These are phyloP conservation scores for Striga asiatica DNA, from an alignment of 257 asterid genomes.

Conservation along the genomic window DNA sequence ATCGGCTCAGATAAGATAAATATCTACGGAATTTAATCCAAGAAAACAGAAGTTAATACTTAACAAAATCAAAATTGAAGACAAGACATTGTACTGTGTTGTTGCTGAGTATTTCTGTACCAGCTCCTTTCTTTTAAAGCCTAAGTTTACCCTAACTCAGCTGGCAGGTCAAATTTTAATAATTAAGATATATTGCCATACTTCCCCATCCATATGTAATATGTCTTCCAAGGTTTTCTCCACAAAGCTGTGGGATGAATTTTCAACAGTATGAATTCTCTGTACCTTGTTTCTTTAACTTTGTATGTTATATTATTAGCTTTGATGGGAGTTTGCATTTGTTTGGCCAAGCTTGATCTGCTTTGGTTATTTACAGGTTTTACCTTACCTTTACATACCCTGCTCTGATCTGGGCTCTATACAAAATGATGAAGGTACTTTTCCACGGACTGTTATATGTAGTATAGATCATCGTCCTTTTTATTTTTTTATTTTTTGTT, in stretches of 20 bases:
- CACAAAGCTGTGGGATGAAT: background rate
- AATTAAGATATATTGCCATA: too few relatives aligned
- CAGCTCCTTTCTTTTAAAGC: background rate
- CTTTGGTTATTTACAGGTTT: slow-evolving; percentile 42
- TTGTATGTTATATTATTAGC: slow-evolving; percentile 10
- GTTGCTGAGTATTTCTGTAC: background rate
- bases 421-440: slow-evolving; percentile 51
- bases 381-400: slow-evolving; percentile 78
- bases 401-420: slow-evolving; percentile 44
- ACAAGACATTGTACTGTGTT: background rate
- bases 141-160: background rate
- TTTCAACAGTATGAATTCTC: background rate
- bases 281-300: background rate
- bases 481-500: background rate
- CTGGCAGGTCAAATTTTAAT: background rate
- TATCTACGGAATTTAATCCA: too few relatives aligned
- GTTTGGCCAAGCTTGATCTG: slow-evolving; percentile 2
- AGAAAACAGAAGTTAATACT: background rate
- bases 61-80: too few relatives aligned
- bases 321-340: background rate
- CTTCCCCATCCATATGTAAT: background rate
- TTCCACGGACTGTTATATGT: slow-evolving; percentile 4
- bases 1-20: too few relatives aligned
- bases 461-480: slow-evolving; percentile 9
- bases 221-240: slow-evolving; percentile 1